Evolutionary conservation across 2,329 filamentous ascomycete species (phyloP), one percentile per base, ranked within the genome.

Genomic region (Cladosporium sp.): DNA sequence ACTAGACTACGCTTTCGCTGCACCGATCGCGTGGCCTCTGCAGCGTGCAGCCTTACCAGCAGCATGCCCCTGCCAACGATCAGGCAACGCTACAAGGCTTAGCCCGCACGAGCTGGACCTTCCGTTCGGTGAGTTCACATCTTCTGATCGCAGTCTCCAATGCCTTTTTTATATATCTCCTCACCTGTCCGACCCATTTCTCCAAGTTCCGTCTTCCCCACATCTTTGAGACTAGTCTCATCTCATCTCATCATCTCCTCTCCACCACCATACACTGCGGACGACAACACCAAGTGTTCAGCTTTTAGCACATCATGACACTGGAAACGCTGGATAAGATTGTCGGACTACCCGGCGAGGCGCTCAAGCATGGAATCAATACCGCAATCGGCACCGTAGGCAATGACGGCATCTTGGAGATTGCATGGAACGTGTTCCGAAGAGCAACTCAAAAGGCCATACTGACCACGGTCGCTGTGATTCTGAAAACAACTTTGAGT

Each of bases 1-100:
- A 54, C 28, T 54, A 13, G 28, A 28, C 39, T 54, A 30, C 51
- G 51, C 51, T 54, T 54, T 32, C 36, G 46, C 59, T 62, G 59
- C 59, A 62, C 11, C 32, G 30, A 34, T 62, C 46, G 59, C 48
- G 48, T 62, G 59, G 13, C 59, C 48, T 62, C 46, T 49, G 59
- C 26, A 53, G 59, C 32, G 53, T 62, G 59, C 59, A 62, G 59
- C 43, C 48, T 54, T 62, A 62, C 30, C 34, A 62, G 59, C 48
- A 62, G 30, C 26, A 39, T 39, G 46, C 59, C 48, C 51, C 39
- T 46, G 46, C 57, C 23, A 25, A n/a, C 57, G 39, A 48, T 51
- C 59, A 62, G 59, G 30, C 59, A 36, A 61, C 23, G 43, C 48
- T 39, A 23, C 59, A 62, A 62, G 59, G 43, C 59, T 62, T 48